Conservation (phyloP, 164 flowering plant genomes). For the Vitis riparia region DNA sequence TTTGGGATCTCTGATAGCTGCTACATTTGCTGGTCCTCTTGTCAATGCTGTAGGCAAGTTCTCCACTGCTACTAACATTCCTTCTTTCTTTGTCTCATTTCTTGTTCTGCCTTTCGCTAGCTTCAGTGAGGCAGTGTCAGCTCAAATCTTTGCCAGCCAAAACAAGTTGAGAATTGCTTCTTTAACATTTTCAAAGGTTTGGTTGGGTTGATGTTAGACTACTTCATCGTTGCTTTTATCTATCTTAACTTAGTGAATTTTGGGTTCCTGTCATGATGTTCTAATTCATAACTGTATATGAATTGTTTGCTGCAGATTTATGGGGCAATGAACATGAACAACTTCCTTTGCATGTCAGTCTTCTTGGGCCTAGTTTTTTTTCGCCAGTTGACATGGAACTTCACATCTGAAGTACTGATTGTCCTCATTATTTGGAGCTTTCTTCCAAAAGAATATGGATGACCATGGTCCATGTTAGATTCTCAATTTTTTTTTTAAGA, state of each 20-base stretch:
- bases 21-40: slow-evolving; percentile 33
- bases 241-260: neutral
- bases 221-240: neutral
- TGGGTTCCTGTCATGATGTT: neutral
- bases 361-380: slow-evolving; percentile 12
- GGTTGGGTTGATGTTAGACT: neutral
- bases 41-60: slow-evolving; percentile 20
- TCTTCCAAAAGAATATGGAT: too few relatives aligned
- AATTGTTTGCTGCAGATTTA: slow-evolving; percentile 7
- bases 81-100: slow-evolving; percentile 31
- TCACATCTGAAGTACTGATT: slow-evolving; percentile 11
- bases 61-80: slow-evolving; percentile 25
- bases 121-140: slow-evolving; percentile 27
- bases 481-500: too few relatives aligned
- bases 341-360: slow-evolving; percentile 10
- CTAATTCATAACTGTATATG: neutral
- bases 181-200: slow-evolving; percentile 38
- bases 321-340: slow-evolving; percentile 14
- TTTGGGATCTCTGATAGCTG: slow-evolving; percentile 25
- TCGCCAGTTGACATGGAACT: slow-evolving; percentile 12
- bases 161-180: slow-evolving; percentile 29
- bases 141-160: slow-evolving; percentile 24
- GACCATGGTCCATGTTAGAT: too few relatives aligned
- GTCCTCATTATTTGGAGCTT: slow-evolving; percentile 4
- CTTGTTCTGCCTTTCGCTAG: slow-evolving; percentile 32